Evolutionary conservation across 1,284 basidiomycete species (phyloP), one percentile per base, ranked within the genome.

Genomic region (Puccinia hordei): DNA sequence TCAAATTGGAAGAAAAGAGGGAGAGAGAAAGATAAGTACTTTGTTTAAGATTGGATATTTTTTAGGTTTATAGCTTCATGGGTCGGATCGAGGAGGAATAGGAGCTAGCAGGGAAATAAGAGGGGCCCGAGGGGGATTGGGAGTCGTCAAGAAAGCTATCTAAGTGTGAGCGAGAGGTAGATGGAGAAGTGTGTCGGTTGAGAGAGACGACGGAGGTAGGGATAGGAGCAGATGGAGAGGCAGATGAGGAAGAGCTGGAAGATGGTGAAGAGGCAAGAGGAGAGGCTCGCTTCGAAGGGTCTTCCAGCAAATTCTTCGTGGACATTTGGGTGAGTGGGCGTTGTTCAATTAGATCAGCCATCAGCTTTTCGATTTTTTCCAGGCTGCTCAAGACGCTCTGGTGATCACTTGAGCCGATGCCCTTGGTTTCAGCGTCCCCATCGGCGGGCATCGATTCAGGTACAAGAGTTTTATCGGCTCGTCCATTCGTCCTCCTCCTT

Each of bases 321-420:
- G 38, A 12, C 38, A n/a, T 6, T 4, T 35, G 38, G 41, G 22
- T n/a, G n/a, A n/a, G n/a, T 4, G 41, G 41, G 13, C 38, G 38
- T 44, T 66, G 63, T 8, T 66, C 38, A 27, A 41, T 44, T 24
- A 66, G 63, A 66, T 10, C 12, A 22, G 38, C 63, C 41, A 66
- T 66, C 41, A 66, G 41, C 41, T 66, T n/a, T 35, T 66, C 63
- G 41, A 66, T 66, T n/a, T 66, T 44, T 33, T 33, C 63, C 63
- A 66, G 44, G 41, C 63, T 66, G 35, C 22, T 66, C 63, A 66
- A 27, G 15, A 66, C 63, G 19, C 24, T 66, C 22, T 44, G 38
- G 6, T 46, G 63, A 12, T 66, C 41, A 46, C 35, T 35, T 24
- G 63, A 46, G 63, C 22, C 41, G 4, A 63, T 66, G n/a, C 63